Evolutionary conservation across 2,329 filamentous ascomycete species (phyloP).

Genomic region (Dothistroma pini): DNA sequence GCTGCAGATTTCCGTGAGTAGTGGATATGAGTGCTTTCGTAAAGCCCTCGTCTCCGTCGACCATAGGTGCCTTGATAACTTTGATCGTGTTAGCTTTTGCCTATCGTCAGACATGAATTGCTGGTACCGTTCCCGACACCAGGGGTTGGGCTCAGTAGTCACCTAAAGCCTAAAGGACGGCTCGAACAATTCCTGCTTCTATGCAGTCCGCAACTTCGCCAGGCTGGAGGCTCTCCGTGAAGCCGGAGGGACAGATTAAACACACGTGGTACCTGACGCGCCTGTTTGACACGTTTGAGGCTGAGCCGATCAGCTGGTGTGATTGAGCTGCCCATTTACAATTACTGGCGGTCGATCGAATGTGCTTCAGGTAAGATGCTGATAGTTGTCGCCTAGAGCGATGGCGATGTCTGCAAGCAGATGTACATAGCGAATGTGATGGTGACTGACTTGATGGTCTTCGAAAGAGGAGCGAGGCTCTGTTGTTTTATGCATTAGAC

Average conservation of each 20-base stretch:
- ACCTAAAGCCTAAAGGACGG: constrained; percentile 30
- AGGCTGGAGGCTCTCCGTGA: constrained; percentile 53
- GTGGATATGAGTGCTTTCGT: constrained; percentile 45
- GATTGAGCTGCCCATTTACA: constrained; percentile 12
- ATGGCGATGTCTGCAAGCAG: constrained; percentile 3
- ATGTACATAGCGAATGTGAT: background rate
- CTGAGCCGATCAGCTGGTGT: constrained; percentile 14
- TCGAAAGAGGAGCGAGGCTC: background rate
- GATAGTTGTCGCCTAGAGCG: constrained; percentile 7
- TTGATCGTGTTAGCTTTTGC: constrained; percentile 22
- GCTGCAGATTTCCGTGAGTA: constrained; percentile 41
- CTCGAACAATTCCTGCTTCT: constrained; percentile 46
- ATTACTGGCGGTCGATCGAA: background rate
- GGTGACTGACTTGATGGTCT: background rate
- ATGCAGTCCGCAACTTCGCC: constrained; percentile 51
- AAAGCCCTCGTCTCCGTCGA: constrained; percentile 55
- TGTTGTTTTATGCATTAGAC: background rate
- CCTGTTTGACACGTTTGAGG: constrained; percentile 9
- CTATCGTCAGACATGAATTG: background rate
- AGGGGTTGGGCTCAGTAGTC: background rate
- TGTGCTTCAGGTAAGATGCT: background rate
- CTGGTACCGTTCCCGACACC: background rate
- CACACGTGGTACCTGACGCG: constrained; percentile 36
- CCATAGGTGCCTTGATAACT: constrained; percentile 49
- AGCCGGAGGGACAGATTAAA: constrained; percentile 54